phyloP scores from a whole-genome alignment of 2,329 filamentous ascomycete species.

The Elsinoe perseae region DNA sequence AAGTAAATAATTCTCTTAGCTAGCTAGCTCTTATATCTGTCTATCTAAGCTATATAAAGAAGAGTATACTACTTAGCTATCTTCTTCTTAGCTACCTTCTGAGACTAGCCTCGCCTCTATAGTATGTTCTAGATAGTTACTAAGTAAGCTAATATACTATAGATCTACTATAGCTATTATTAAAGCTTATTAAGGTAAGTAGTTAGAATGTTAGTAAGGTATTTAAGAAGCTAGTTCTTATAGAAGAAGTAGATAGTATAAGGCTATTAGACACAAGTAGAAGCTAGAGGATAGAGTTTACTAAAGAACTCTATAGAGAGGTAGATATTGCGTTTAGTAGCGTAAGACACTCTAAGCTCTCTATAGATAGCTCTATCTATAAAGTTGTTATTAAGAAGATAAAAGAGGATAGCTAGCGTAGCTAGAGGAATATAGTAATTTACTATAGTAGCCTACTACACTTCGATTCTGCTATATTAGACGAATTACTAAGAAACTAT shows the following conservation, averaged over 20 bases:
- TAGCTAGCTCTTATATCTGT: not conserved
- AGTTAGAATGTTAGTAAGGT: not conserved
- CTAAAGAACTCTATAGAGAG: not conserved
- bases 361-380: not conserved
- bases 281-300: not conserved
- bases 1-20: not conserved
- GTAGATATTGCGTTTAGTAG: not conserved
- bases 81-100: not conserved
- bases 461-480: too few relatives aligned
- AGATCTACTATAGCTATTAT: not conserved
- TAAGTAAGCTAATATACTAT: not conserved
- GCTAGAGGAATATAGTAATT: not conserved
- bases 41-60: not conserved
- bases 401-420: not conserved
- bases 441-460: not conserved
- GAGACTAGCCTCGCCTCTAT: not conserved
- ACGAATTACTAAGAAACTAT: too few relatives aligned
- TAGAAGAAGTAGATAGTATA: not conserved
- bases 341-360: not conserved
- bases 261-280: not conserved
- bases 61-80: not conserved
- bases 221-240: not conserved
- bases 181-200: not conserved
- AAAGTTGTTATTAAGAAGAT: not conserved
- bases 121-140: not conserved